Evolutionary conservation across 2,329 filamentous ascomycete species (phyloP).

Genomic region (Celoporthe dispersa): DNA sequence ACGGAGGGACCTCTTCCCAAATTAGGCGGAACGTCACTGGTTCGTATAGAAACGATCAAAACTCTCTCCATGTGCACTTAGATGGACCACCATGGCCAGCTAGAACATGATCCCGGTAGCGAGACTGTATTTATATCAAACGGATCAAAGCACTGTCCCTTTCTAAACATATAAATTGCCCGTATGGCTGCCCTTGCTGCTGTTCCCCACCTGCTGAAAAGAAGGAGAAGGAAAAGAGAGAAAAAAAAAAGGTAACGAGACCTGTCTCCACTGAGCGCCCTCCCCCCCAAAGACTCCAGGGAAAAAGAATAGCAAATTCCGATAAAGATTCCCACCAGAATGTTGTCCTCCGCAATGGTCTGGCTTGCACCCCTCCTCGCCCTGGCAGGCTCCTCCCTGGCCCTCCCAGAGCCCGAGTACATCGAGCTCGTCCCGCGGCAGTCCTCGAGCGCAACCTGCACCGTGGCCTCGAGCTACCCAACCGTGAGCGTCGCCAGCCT

Average conservation of each 20-base stretch:
- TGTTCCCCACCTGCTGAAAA: background rate
- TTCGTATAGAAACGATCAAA: background rate
- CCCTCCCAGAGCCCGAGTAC: constrained; percentile 36
- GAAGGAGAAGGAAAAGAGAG: background rate
- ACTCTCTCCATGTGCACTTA: background rate
- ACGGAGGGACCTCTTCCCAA: background rate
- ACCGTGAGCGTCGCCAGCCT: constrained; percentile 45
- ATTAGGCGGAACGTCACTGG: background rate
- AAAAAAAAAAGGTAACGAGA: too few relatives aligned
- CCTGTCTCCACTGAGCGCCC: background rate
- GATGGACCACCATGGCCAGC: background rate
- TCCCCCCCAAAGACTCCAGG: background rate
- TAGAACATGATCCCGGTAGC: background rate
- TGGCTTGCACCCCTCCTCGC: constrained; percentile 2
- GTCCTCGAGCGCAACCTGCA: constrained; percentile 39
- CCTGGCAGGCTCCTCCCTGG: constrained; percentile 42
- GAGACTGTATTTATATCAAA: background rate
- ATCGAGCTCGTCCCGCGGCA: constrained; percentile 44
- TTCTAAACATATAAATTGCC: constrained; percentile 2
- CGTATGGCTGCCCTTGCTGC: background rate
- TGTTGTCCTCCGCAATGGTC: background rate
- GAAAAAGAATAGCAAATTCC: too few relatives aligned
- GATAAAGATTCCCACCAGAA: background rate
- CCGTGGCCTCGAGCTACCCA: constrained; percentile 40
- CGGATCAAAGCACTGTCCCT: background rate